Evolutionary conservation across 345 rosid genomes (phyloP), one percentile per base, ranked within the genome.

Genomic region (Arabidopsis suecica): DNA sequence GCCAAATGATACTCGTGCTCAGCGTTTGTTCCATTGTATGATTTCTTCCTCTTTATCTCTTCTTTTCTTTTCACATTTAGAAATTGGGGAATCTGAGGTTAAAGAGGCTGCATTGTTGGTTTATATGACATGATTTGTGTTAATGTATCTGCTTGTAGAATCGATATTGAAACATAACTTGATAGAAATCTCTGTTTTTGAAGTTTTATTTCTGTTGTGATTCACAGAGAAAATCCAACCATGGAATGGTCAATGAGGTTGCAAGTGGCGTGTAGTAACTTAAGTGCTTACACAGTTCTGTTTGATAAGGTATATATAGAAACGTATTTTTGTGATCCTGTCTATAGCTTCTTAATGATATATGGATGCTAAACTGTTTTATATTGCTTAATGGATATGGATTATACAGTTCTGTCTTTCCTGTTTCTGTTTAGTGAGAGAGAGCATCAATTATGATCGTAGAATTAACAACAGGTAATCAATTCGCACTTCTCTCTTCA

Each of bases 1-100:
- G 96, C 88, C 92, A 12, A 87, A 87, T 67, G 96, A 88, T 80
- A 89, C 89, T 45, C 92, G 91, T 63, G 86, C 97, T 18, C 88
- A 86, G 75, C 96, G 85, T 71, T 81, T 93, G 51, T 93, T 93
- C 65, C 92, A 88, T 79, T 88, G 97, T 93, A 88, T 45, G 97
- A 8, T 28, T 48, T 33, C 5, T 34, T 5, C 0, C 22, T 38
- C 51, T 72, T 61, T 3, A 16, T n/a, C 12, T 13, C 61, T 60
- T 3, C 5, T 36, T 28, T 9, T 60, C 4, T 73, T 22, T 22
- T 22, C 23, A 22, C 23, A 22, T 22, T 22, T 22, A 22, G 23
- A 1, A 22, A 1, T 22, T 22, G 23, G 23, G 23, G 6, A 22
- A 56, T 69, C 16, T 69, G 14, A 28, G 7, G 9, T 11, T n/a